phyloP scores from a whole-genome alignment of 495 filamentous ascomycete genomes.

The Cudoniella acicularis region DNA sequence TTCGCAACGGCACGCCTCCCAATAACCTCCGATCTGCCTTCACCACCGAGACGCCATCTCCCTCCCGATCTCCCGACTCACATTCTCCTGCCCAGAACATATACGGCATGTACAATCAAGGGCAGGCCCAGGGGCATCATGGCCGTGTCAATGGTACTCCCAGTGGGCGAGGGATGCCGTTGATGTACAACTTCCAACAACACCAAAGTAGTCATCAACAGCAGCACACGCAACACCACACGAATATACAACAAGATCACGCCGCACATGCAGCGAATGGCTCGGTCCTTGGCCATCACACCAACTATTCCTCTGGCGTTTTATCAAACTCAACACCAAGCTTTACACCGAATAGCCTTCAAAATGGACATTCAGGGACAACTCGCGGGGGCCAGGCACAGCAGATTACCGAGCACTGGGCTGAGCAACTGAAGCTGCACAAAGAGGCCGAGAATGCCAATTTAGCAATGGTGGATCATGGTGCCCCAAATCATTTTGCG shows the following conservation, averaged over 20 bases:
- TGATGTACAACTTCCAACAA: slow-evolving; percentile 70
- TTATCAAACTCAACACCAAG: slow-evolving; percentile 70
- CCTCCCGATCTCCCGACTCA: slow-evolving; percentile 66
- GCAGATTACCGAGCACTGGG: slow-evolving; percentile 79
- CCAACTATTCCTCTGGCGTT: slow-evolving; percentile 72
- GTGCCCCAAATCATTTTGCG: slow-evolving; percentile 52
- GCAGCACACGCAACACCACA: slow-evolving; percentile 71
- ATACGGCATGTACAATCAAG: slow-evolving; percentile 79
- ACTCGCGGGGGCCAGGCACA: slow-evolving; percentile 40
- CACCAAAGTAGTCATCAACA: slow-evolving; percentile 64
- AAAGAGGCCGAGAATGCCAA: slow-evolving; percentile 64
- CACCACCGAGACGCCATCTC: slow-evolving; percentile 57
- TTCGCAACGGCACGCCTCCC: slow-evolving; percentile 24
- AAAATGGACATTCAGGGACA: slow-evolving; percentile 63
- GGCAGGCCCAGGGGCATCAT: slow-evolving; percentile 77
- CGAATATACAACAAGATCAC: slow-evolving; percentile 64
- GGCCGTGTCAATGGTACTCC: slow-evolving; percentile 56
- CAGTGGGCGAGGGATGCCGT: slow-evolving; percentile 48
- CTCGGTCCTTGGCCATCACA: slow-evolving; percentile 64
- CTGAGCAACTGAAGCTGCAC: slow-evolving; percentile 75
- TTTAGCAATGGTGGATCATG: slow-evolving; percentile 61
- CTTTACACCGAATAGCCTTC: slow-evolving; percentile 67
- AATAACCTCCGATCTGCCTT: slow-evolving; percentile 23
- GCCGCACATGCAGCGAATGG: slow-evolving; percentile 52
- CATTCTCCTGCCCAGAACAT: slow-evolving; percentile 61